phyloP scores from a whole-genome alignment of 768 basidiomycete genomes.

The Xerocomellus chrysenteron region DNA sequence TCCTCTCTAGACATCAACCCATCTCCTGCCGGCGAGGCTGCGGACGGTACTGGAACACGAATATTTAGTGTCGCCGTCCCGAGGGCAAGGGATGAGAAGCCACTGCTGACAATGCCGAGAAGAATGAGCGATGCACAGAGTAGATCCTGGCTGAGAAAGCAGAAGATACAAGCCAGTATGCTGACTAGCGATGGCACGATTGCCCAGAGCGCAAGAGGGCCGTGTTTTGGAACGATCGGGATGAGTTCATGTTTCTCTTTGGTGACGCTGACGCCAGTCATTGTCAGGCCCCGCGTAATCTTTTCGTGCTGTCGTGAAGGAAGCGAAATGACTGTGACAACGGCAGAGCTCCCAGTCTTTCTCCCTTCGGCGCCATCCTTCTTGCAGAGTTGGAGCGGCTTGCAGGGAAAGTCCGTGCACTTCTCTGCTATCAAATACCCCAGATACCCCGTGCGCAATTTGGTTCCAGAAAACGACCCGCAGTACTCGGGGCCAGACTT shows the following conservation, averaged over 20 bases:
- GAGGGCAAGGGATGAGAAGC: conserved; percentile 27
- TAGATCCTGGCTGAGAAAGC: conserved; percentile 20
- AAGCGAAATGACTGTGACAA: conserved; percentile 18
- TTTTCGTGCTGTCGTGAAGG: conserved; percentile 1
- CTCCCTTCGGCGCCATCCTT: conserved; percentile 4
- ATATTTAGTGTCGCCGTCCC: conserved; percentile 28
- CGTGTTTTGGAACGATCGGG: conserved; percentile 7
- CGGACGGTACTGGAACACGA: conserved; percentile 23
- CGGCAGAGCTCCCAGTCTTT: conserved; percentile 13
- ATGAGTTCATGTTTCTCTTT: conserved; percentile 2
- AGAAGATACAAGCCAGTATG: conserved; percentile 19
- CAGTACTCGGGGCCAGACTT: conserved; percentile 62
- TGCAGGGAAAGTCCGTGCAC: background rate
- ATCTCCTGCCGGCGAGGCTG: conserved; percentile 28
- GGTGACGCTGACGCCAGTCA: background rate
- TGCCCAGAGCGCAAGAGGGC: conserved; percentile 14
- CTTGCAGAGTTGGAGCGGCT: conserved; percentile 1
- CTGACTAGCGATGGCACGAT: conserved; percentile 26
- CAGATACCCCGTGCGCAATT: conserved; percentile 49
- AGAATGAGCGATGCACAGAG: conserved; percentile 32
- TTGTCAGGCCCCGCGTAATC: background rate
- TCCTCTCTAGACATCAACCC: conserved; percentile 25
- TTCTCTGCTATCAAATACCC: conserved; percentile 46
- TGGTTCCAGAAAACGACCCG: conserved; percentile 67
- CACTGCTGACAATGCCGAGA: conserved; percentile 32